phyloP scores from a whole-genome alignment of 192 early-diverging fungal species.

The Backusella australiensis region DNA sequence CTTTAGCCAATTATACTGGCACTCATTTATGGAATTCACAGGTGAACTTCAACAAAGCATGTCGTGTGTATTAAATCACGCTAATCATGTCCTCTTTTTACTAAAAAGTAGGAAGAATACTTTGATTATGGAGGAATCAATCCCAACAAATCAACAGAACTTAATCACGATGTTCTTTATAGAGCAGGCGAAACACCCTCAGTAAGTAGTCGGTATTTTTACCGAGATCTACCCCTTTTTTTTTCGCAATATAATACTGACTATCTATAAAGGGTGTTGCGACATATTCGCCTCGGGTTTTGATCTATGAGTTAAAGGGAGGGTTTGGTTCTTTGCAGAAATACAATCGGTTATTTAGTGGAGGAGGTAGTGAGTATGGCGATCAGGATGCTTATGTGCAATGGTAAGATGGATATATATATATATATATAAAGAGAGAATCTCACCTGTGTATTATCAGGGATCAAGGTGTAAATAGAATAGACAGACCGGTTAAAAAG shows the following conservation, averaged over 20 bases:
- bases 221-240: neutral
- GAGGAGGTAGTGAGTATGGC: neutral
- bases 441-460: constrained; percentile 10
- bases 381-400: constrained; percentile 4
- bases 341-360: constrained; percentile 30
- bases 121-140: constrained; percentile 38
- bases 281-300: constrained; percentile 72
- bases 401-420: constrained; percentile 18
- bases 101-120: constrained; percentile 44
- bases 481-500: constrained; percentile 20
- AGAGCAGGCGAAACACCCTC: constrained; percentile 44
- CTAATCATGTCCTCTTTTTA: neutral
- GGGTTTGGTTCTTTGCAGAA: constrained; percentile 39
- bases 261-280: constrained; percentile 50
- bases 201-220: constrained; percentile 21
- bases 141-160: constrained; percentile 26
- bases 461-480: constrained; percentile 20
- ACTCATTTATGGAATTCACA: constrained; percentile 94
- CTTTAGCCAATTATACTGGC: constrained; percentile 82
- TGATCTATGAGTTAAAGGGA: constrained; percentile 83
- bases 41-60: constrained; percentile 37
- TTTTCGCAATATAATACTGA: neutral
- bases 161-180: constrained; percentile 62
- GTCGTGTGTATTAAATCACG: neutral
- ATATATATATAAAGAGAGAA: neutral